Conservation (phyloP, 73 alveolate species). For the Stentor coeruleus region DNA sequence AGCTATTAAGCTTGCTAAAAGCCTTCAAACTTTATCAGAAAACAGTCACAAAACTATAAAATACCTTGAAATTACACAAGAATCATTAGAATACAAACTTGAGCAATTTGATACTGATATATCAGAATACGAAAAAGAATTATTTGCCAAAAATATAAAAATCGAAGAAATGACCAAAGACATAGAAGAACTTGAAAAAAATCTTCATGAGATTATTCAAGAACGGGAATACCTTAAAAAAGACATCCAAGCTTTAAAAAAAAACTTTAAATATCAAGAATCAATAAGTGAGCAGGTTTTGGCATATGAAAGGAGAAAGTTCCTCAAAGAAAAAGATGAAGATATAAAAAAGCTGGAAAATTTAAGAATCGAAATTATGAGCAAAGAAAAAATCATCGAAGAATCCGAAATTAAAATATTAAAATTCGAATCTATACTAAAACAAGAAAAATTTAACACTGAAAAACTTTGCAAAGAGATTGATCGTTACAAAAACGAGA, state of each 20-base stretch:
- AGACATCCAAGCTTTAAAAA: neutral
- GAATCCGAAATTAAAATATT: neutral
- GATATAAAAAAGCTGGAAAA: neutral
- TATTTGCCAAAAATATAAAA: neutral
- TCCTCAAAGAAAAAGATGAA: neutral
- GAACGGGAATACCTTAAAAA: neutral
- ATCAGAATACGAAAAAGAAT: too few species aligned
- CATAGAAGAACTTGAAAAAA: neutral
- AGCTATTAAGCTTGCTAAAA: too few species aligned
- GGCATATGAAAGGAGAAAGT: neutral
- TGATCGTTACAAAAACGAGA: neutral
- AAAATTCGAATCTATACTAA: too few species aligned
- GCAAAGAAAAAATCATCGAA: neutral
- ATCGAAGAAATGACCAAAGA: neutral
- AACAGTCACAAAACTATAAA: too few species aligned
- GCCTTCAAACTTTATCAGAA: too few species aligned
- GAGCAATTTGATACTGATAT: too few species aligned
- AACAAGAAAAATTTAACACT: too few species aligned
- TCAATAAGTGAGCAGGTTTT: neutral
- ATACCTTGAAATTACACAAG: too few species aligned
- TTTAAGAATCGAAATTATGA: neutral
- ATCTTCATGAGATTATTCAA: neutral
- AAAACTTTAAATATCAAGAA: too few species aligned
- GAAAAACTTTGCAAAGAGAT: neutral
- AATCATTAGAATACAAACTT: too few species aligned